phyloP scores from a whole-genome alignment of 2,329 filamentous ascomycete genomes.

The Aspergillus floridensis region DNA sequence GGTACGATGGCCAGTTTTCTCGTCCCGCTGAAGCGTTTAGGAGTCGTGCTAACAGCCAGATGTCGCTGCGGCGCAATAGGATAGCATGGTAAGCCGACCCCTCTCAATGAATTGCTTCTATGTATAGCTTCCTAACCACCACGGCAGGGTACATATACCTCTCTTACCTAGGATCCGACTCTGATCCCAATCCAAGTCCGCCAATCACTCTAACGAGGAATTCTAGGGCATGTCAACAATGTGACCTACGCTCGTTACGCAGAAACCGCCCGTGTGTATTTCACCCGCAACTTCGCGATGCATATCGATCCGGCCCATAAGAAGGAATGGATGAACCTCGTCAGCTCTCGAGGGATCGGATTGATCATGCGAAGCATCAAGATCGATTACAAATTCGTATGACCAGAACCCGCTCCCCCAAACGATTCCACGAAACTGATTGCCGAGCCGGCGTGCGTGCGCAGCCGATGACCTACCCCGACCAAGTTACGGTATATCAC shows the following conservation, averaged over 20 bases:
- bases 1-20: slow-evolving; percentile 47
- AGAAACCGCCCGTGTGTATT: slow-evolving; percentile 77
- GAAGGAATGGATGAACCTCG: slow-evolving; percentile 65
- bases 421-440: slow-evolving; percentile 7
- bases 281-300: slow-evolving; percentile 67
- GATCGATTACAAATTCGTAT: slow-evolving; percentile 83
- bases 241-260: slow-evolving; percentile 80
- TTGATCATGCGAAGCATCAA: slow-evolving; percentile 77
- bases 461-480: slow-evolving; percentile 81
- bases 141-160: slow-evolving; percentile 23
- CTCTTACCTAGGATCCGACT: background rate
- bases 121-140: slow-evolving; percentile 2
- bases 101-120: background rate
- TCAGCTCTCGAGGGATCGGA: slow-evolving; percentile 64
- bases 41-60: slow-evolving; percentile 19
- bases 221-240: slow-evolving; percentile 77
- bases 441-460: background rate
- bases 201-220: slow-evolving; percentile 3
- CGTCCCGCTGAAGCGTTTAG: background rate
- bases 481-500: slow-evolving; percentile 79
- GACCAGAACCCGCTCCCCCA: slow-evolving; percentile 31
- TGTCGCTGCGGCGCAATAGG: slow-evolving; percentile 29
- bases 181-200: too few species aligned
- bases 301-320: slow-evolving; percentile 61
- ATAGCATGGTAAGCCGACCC: slow-evolving; percentile 44